Percentiles rank a stretch among this genome's conserved stretches.
Conservation (phyloP, 352 stramenopile species). For the Pythium guiyangense region DNA sequence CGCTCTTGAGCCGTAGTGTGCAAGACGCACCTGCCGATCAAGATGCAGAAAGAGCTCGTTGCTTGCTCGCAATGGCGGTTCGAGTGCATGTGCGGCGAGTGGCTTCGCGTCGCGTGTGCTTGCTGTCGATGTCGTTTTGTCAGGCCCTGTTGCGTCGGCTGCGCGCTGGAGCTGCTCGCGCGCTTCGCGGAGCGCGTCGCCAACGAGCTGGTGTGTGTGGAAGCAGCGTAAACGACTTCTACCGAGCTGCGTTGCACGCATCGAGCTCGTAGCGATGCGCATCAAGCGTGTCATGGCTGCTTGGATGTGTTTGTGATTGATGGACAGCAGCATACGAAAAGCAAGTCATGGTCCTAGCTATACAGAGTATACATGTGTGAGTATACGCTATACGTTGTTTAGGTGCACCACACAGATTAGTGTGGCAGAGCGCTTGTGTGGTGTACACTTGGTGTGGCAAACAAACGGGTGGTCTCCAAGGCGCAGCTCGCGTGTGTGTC, state of each 20-base stretch:
- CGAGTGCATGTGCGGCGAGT: slow-evolving; percentile 43
- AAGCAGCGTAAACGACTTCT: neutral
- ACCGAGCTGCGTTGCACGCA: neutral
- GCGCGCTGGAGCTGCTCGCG: slow-evolving; percentile 7
- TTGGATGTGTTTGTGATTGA: too few species aligned
- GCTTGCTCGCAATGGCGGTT: slow-evolving; percentile 24
- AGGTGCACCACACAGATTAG: too few species aligned
- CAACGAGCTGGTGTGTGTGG: neutral
- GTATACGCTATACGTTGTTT: too few species aligned
- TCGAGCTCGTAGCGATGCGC: neutral
- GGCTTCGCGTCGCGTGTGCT: slow-evolving; percentile 49
- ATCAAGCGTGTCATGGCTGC: neutral
- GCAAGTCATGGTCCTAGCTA: too few species aligned
- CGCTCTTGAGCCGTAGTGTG: too few species aligned
- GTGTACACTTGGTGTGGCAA: too few species aligned
- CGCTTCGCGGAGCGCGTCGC: neutral
- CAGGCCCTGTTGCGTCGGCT: neutral
- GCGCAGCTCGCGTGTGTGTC: slow-evolving; percentile 1
- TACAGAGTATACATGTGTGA: too few species aligned
- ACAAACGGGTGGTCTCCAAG: too few species aligned
- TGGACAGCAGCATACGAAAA: too few species aligned
- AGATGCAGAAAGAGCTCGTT: slow-evolving; percentile 51
- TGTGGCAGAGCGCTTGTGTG: too few species aligned
- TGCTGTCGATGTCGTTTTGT: neutral
- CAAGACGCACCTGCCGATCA: slow-evolving; percentile 24